phyloP scores from a whole-genome alignment of 139 green algal genomes.

The Ettlia oleoabundans region DNA sequence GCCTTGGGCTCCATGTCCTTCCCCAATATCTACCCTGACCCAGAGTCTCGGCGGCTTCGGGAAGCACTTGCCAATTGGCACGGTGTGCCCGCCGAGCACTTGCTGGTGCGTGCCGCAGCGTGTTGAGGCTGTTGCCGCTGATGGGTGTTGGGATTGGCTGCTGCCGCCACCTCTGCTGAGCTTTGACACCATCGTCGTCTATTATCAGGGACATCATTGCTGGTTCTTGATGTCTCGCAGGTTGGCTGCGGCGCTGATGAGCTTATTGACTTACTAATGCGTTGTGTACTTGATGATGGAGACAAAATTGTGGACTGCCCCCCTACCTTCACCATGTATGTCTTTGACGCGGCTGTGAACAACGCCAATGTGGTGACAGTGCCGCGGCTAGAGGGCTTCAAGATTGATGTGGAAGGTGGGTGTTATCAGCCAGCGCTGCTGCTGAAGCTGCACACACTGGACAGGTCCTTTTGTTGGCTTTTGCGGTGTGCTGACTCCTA shows the following conservation, averaged over 20 bases:
- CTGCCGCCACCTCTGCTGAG: too few relatives aligned
- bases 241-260: conserved; percentile 96
- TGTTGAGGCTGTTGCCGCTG: background rate
- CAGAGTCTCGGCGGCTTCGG: conserved; percentile 86
- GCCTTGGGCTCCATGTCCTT: conserved; percentile 91
- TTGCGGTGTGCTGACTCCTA: background rate
- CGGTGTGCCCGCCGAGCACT: conserved; percentile 83
- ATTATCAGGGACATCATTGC: too few relatives aligned
- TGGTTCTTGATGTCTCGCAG: conserved; percentile 63
- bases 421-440: background rate
- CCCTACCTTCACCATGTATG: conserved; percentile 99
- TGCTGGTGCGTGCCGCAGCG: conserved; percentile 79
- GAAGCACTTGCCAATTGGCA: conserved; percentile 74
- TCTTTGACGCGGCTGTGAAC: conserved; percentile 97
- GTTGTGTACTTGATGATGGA: conserved; percentile 91
- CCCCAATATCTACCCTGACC: conserved; percentile 98
- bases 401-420: conserved; percentile 85
- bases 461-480: background rate
- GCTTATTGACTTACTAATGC: conserved; percentile 96
- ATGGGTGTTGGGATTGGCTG: background rate
- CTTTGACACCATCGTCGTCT: too few relatives aligned
- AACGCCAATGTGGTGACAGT: conserved; percentile 85
- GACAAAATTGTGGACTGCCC: conserved; percentile 95
- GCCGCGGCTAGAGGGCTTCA: conserved; percentile 84
- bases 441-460: too few relatives aligned